Conservation (phyloP, 2,329 filamentous ascomycete species). For the Penicillium hordei region DNA sequence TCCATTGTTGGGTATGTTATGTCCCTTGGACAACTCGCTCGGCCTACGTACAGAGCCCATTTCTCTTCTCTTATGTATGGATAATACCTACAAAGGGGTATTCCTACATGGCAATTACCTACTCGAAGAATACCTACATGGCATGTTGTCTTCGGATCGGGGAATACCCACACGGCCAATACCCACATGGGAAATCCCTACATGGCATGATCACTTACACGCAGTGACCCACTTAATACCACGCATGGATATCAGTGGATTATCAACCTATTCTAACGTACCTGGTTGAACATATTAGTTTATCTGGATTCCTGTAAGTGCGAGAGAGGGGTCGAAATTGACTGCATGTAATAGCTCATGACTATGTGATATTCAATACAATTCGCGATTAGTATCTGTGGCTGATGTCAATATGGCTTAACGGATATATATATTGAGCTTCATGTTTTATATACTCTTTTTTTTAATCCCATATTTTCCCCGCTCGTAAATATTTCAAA, state of each 20-base stretch:
- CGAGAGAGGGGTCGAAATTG: too few relatives aligned
- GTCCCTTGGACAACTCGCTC: background rate
- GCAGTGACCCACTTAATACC: background rate
- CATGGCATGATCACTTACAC: background rate
- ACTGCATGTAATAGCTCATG: background rate
- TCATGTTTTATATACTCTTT: too few relatives aligned
- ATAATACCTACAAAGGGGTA: constrained; percentile 1
- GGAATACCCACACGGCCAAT: constrained; percentile 13
- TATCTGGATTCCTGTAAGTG: background rate
- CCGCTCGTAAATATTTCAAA: background rate
- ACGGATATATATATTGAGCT: background rate
- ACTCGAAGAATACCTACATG: background rate
- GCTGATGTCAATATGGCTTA: too few relatives aligned
- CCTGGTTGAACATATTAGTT: background rate
- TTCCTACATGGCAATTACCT: constrained; percentile 6
- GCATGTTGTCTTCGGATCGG: background rate
- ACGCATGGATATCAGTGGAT: background rate
- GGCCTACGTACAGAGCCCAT: background rate
- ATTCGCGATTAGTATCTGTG: background rate
- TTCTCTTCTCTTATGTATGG: constrained; percentile 6
- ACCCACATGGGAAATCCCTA: constrained; percentile 19
- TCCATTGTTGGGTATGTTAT: constrained; percentile 62
- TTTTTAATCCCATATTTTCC: background rate
- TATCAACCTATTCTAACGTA: background rate
- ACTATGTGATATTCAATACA: background rate